A percentile compares a stretch with the other conserved stretches of the same genome.
Evolutionary conservation across 352 stramenopile species (phyloP).

Genomic region (Phytophthora sansomeana): DNA sequence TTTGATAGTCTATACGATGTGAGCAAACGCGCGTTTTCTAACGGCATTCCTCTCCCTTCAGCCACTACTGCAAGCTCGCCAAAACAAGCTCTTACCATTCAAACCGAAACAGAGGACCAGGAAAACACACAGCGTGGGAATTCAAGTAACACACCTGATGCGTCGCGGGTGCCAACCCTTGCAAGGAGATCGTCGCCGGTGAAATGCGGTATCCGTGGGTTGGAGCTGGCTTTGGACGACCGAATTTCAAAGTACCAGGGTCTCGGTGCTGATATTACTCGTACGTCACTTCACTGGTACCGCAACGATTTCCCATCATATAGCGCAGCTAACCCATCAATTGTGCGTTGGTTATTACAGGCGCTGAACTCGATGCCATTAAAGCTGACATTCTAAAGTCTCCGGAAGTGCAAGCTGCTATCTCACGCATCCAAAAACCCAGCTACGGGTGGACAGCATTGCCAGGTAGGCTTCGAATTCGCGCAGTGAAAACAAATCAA

Average conservation of each 20-base stretch:
- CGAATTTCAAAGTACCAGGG: conserved; percentile 13
- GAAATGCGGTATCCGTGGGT: conserved; percentile 13
- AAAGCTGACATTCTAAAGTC: conserved; percentile 31
- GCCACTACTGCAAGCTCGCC: background rate
- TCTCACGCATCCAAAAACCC: conserved; percentile 24
- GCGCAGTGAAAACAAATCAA: background rate
- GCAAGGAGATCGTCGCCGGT: conserved; percentile 11
- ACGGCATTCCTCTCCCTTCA: background rate
- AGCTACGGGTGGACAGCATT: conserved; percentile 7
- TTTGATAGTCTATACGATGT: too few relatives aligned
- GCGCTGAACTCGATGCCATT: conserved; percentile 22
- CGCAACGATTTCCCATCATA: background rate
- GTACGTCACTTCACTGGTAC: conserved; percentile 14
- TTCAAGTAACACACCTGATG: background rate
- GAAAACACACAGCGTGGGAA: background rate
- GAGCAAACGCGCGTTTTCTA: background rate
- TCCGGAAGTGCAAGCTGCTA: conserved; percentile 34
- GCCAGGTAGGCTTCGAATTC: conserved; percentile 1
- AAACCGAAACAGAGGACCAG: background rate
- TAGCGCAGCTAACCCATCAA: conserved; percentile 1
- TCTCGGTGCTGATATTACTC: conserved; percentile 16
- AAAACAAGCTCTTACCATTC: background rate
- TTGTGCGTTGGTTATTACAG: conserved; percentile 10
- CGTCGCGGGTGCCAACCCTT: conserved; percentile 2
- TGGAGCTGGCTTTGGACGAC: conserved; percentile 30